Evolutionary conservation across 2,329 filamentous ascomycete genomes (phyloP).

Genomic region (Apiospora marii): DNA sequence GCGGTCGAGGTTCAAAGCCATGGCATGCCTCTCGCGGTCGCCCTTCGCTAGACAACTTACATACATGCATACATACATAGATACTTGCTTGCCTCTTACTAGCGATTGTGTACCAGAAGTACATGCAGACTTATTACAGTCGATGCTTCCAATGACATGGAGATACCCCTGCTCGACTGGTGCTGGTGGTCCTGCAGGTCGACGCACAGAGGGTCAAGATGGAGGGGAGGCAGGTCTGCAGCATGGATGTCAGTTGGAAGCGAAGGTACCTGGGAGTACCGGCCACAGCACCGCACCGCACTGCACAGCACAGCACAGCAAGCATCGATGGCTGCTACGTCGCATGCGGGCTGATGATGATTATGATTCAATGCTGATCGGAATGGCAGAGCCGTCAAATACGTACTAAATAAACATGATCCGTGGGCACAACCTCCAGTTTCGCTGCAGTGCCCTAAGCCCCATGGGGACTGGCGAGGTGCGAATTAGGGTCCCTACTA

Average conservation of each 20-base stretch:
- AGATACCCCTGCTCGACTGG: not conserved
- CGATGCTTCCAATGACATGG: conserved; percentile 2
- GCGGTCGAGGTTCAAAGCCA: not conserved
- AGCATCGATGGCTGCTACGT: too few relatives aligned
- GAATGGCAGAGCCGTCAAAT: conserved; percentile 7
- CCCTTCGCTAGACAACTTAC: not conserved
- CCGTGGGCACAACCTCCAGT: not conserved
- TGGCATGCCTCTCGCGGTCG: not conserved
- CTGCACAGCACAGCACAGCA: not conserved
- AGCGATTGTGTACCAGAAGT: not conserved
- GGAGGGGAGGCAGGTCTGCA: not conserved
- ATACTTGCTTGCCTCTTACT: not conserved
- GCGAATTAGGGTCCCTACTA: conserved; percentile 8
- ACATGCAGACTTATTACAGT: not conserved
- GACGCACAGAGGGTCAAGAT: not conserved
- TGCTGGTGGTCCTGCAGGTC: not conserved
- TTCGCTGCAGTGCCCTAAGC: conserved; percentile 1
- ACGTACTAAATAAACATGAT: not conserved
- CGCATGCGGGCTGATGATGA: not conserved
- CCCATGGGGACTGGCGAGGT: not conserved
- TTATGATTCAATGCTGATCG: conserved; percentile 7
- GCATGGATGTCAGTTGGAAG: not conserved
- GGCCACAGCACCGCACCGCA: not conserved
- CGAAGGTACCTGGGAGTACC: not conserved
- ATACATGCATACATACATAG: not conserved